Conservation (phyloP, 257 asterid species). For the Rauvolfia tetraphylla region DNA sequence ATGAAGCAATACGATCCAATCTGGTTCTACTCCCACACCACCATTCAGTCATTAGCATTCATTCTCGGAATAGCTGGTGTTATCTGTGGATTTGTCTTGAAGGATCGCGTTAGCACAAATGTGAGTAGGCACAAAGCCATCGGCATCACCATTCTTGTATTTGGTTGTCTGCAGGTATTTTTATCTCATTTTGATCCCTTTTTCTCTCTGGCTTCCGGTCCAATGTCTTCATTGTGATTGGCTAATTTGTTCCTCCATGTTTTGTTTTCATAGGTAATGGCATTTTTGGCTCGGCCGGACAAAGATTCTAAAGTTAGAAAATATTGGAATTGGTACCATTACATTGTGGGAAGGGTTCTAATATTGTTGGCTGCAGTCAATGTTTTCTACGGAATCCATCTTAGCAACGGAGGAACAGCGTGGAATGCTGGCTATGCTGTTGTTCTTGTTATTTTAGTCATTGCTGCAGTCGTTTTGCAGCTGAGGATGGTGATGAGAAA, state of each 20-base stretch:
- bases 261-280: slow-evolving; percentile 45
- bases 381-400: slow-evolving; percentile 76
- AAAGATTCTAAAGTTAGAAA: slow-evolving; percentile 62
- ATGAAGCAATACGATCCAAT: slow-evolving; percentile 68
- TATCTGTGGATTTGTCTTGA: slow-evolving; percentile 58
- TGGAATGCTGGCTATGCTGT: slow-evolving; percentile 83
- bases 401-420: slow-evolving; percentile 47
- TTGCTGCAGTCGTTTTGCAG: slow-evolving; percentile 46
- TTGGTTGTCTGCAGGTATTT: slow-evolving; percentile 83
- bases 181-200: background rate
- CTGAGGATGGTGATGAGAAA: slow-evolving; percentile 42
- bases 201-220: background rate
- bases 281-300: slow-evolving; percentile 65
- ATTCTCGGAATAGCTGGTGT: slow-evolving; percentile 63
- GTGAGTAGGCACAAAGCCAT: slow-evolving; percentile 63
- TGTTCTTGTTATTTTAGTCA: slow-evolving; percentile 42
- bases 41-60: slow-evolving; percentile 62
- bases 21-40: slow-evolving; percentile 75
- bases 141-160: slow-evolving; percentile 56
- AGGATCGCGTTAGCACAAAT: slow-evolving; percentile 40
- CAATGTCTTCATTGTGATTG: background rate
- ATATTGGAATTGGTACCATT: slow-evolving; percentile 95
- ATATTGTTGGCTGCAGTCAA: slow-evolving; percentile 59
- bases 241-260: background rate
- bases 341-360: slow-evolving; percentile 49